phyloP scores from a whole-genome alignment of 768 basidiomycete species.

The Calocybe cyanea region DNA sequence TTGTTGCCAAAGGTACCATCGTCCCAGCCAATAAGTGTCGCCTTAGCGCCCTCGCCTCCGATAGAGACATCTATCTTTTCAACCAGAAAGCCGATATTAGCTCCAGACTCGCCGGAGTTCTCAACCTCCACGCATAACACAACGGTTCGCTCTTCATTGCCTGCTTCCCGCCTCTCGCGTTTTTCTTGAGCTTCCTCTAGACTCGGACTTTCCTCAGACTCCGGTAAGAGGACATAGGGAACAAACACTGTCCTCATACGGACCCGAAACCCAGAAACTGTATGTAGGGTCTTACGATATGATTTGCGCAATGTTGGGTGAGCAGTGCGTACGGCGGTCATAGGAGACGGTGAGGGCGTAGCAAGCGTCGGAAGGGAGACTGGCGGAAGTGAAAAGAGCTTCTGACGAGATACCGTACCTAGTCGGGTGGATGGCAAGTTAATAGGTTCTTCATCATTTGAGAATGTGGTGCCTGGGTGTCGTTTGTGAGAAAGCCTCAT shows the following conservation, averaged over 20 bases:
- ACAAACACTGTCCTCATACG: constrained; percentile 95
- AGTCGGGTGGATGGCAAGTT: constrained; percentile 69
- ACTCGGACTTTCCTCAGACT: constrained; percentile 25
- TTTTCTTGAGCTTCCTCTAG: constrained; percentile 43
- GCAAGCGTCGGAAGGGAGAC: constrained; percentile 38
- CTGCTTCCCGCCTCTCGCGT: constrained; percentile 59
- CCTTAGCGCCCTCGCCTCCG: constrained; percentile 57
- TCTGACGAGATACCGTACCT: constrained; percentile 62
- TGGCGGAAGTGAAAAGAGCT: constrained; percentile 60
- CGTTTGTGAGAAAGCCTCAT: not conserved
- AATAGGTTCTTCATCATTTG: constrained; percentile 28
- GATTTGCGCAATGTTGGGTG: constrained; percentile 80
- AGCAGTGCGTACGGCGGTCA: constrained; percentile 43
- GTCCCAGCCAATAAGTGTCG: constrained; percentile 51
- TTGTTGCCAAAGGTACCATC: constrained; percentile 47
- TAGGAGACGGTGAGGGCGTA: constrained; percentile 45
- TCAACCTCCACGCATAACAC: constrained; percentile 92
- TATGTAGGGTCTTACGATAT: constrained; percentile 73
- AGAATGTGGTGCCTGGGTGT: constrained; percentile 42
- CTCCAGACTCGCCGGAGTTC: constrained; percentile 65
- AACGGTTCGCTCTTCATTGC: constrained; percentile 77
- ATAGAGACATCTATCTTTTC: constrained; percentile 74
- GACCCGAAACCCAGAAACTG: constrained; percentile 81
- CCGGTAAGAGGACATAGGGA: constrained; percentile 73
- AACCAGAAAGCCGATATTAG: constrained; percentile 65